phyloP scores from a whole-genome alignment of 306 rosid genomes.

The Gastrolobium villosum region DNA sequence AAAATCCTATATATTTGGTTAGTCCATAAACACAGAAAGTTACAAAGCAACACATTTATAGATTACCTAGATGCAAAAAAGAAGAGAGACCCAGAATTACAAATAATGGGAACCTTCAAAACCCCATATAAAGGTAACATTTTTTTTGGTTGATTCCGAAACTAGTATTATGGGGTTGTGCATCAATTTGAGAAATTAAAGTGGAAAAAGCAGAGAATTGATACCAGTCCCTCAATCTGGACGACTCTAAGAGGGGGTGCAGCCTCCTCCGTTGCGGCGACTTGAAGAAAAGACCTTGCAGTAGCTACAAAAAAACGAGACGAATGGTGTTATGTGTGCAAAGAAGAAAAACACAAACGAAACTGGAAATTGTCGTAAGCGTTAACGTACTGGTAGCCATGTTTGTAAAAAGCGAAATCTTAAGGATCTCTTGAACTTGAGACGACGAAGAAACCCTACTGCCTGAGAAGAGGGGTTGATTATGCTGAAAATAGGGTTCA shows the following conservation, averaged over 20 bases:
- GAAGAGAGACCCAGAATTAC: constrained; percentile 22
- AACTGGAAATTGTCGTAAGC: neutral
- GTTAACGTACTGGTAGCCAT: constrained; percentile 50
- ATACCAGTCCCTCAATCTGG: constrained; percentile 97
- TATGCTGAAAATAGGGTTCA: constrained; percentile 37
- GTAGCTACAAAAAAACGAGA: constrained; percentile 58
- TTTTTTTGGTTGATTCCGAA: neutral
- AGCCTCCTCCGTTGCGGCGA: constrained; percentile 88
- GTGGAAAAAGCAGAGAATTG: neutral
- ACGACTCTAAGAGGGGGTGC: constrained; percentile 89
- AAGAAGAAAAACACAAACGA: neutral
- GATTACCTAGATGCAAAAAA: constrained; percentile 23
- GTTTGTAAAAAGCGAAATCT: neutral
- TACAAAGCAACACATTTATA: constrained; percentile 24
- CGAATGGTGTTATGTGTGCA: neutral
- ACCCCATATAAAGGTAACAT: constrained; percentile 2
- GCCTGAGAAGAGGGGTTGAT: constrained; percentile 33
- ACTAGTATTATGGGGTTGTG: neutral
- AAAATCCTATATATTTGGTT: neutral
- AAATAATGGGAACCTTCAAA: constrained; percentile 3
- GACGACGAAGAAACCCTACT: constrained; percentile 45
- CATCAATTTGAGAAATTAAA: constrained; percentile 1
- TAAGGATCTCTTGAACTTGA: neutral
- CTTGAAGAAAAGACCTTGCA: constrained; percentile 88
- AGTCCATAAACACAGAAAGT: neutral